Evolutionary conservation across 2,329 filamentous ascomycete genomes (phyloP).

Genomic region (Trichoderma koningii): DNA sequence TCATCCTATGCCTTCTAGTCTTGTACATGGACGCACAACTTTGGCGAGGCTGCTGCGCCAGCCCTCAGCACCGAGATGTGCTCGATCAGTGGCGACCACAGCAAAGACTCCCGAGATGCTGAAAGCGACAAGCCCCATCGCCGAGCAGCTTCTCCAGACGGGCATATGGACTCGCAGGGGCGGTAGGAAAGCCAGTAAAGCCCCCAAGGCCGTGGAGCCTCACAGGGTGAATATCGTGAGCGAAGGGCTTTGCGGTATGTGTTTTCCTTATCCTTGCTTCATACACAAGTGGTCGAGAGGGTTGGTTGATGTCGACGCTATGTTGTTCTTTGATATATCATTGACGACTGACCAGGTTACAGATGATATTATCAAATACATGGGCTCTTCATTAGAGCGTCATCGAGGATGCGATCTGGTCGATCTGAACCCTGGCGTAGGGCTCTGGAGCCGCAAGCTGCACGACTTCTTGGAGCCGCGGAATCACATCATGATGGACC

Average conservation of each 20-base stretch:
- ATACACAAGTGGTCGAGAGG: not conserved
- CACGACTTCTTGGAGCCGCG: constrained; percentile 75
- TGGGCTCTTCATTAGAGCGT: constrained; percentile 67
- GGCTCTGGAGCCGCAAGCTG: constrained; percentile 76
- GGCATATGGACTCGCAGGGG: constrained; percentile 34
- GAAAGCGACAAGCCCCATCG: constrained; percentile 30
- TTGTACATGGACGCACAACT: constrained; percentile 23
- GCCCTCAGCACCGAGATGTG: constrained; percentile 13
- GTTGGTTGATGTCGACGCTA: not conserved
- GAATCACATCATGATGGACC: constrained; percentile 81
- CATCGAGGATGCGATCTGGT: constrained; percentile 81
- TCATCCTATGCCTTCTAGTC: constrained; percentile 27
- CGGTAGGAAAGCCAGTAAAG: constrained; percentile 28
- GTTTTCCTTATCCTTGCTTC: not conserved
- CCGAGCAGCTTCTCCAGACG: constrained; percentile 34
- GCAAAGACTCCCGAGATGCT: constrained; percentile 29
- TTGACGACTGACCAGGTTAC: constrained; percentile 1
- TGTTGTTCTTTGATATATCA: too few relatives aligned
- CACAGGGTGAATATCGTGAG: constrained; percentile 56
- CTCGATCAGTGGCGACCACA: constrained; percentile 23
- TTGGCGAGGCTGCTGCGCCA: constrained; percentile 26
- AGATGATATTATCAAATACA: constrained; percentile 71
- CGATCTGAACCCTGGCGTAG: constrained; percentile 80
- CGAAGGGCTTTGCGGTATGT: constrained; percentile 52
- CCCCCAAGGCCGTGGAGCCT: constrained; percentile 32